These are phyloP conservation scores for Septoria petroselini DNA, from an alignment of 2,329 filamentous ascomycete genomes.

Conservation along the genomic window DNA sequence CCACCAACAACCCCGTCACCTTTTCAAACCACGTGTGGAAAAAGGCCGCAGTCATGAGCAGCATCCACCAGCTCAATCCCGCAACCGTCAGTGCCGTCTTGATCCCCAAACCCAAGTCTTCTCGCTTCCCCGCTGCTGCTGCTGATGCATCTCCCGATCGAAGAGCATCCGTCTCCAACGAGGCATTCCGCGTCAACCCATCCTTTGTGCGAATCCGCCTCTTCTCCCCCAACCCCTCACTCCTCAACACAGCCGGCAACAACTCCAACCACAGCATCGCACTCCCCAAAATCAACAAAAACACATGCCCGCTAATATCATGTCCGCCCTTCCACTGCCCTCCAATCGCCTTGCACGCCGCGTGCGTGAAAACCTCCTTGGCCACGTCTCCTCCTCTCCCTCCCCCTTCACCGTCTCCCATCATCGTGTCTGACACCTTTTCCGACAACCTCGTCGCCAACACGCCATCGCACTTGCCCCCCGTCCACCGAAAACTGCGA, in stretches of 20 bases:
- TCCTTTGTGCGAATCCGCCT: slow-evolving; percentile 64
- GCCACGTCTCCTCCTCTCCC: no score
- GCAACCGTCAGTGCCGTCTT: slow-evolving; percentile 58
- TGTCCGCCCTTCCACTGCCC: slow-evolving; percentile 90
- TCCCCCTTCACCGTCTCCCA: no score
- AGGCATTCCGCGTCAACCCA: slow-evolving; percentile 55
- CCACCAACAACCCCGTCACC: slow-evolving; percentile 53
- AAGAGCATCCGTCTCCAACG: slow-evolving; percentile 43
- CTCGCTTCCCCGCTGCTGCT: slow-evolving; percentile 37
- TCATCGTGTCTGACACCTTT: slow-evolving; percentile 45
- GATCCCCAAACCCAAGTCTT: slow-evolving; percentile 47
- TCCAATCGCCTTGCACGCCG: slow-evolving; percentile 77
- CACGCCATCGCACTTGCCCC: slow-evolving; percentile 72
- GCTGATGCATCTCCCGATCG: slow-evolving; percentile 41
- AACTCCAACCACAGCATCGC: slow-evolving; percentile 80
- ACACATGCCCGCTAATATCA: slow-evolving; percentile 94
- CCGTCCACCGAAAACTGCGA: slow-evolving; percentile 81
- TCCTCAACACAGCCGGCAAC: slow-evolving; percentile 56
- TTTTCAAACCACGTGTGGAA: slow-evolving; percentile 99
- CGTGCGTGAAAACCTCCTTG: slow-evolving; percentile 62
- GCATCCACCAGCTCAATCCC: slow-evolving; percentile 83
- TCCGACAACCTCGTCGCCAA: slow-evolving; percentile 42
- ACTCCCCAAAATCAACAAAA: slow-evolving; percentile 81
- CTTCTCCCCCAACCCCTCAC: slow-evolving; percentile 55
- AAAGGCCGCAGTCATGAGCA: slow-evolving; percentile 97